A percentile compares a stretch with the other conserved stretches of the same genome.
These are phyloP conservation scores for Knufia petricola DNA, from an alignment of 2,329 filamentous ascomycete genomes.

Conservation along the genomic window DNA sequence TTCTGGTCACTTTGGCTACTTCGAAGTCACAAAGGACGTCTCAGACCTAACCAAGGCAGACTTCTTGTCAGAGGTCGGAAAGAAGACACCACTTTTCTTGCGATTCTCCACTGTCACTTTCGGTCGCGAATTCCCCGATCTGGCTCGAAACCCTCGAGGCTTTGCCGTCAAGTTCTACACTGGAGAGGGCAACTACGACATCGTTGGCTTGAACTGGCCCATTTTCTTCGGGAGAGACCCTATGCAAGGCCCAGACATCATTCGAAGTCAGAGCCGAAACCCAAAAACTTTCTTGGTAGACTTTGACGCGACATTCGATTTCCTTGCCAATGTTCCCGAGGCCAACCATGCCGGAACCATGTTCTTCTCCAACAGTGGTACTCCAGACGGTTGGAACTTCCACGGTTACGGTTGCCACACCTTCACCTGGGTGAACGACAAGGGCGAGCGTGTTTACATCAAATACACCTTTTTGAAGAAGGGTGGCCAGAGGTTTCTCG, in stretches of 20 bases:
- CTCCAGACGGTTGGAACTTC: slow-evolving; percentile 37
- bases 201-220: slow-evolving; percentile 40
- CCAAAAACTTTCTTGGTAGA: slow-evolving; percentile 42
- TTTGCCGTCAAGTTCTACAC: slow-evolving; percentile 45
- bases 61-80: slow-evolving; percentile 32
- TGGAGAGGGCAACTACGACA: slow-evolving; percentile 41
- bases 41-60: slow-evolving; percentile 26
- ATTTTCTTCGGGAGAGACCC: slow-evolving; percentile 43
- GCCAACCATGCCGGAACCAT: slow-evolving; percentile 40
- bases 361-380: slow-evolving; percentile 43
- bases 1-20: slow-evolving; percentile 24
- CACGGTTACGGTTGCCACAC: slow-evolving; percentile 40
- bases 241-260: slow-evolving; percentile 39
- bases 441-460: slow-evolving; percentile 42
- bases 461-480: slow-evolving; percentile 42
- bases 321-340: slow-evolving; percentile 40
- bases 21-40: slow-evolving; percentile 23
- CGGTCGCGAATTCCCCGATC: slow-evolving; percentile 36
- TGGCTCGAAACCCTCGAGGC: slow-evolving; percentile 38
- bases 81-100: slow-evolving; percentile 36
- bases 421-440: slow-evolving; percentile 39
- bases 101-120: slow-evolving; percentile 39
- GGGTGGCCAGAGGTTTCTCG: slow-evolving; percentile 40
- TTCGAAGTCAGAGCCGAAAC: slow-evolving; percentile 39
- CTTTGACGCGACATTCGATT: slow-evolving; percentile 39